Evolutionary conservation across 495 filamentous ascomycete species (phyloP).

Genomic region (Penicillium cinerascens): DNA sequence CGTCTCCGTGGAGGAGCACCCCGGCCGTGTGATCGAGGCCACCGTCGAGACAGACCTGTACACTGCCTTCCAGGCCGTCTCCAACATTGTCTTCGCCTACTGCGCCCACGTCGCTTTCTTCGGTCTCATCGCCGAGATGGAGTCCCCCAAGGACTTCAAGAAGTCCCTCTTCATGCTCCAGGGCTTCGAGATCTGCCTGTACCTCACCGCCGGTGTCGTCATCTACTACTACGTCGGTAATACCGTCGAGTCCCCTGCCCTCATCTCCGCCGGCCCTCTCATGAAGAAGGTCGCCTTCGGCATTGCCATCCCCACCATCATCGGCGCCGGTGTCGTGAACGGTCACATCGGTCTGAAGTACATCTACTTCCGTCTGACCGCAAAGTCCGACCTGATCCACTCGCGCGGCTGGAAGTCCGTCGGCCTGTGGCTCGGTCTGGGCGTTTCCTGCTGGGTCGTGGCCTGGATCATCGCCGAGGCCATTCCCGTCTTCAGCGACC

Average conservation of each 20-base stretch:
- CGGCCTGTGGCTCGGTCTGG: constrained; percentile 54
- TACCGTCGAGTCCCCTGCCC: constrained; percentile 64
- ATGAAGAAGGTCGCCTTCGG: constrained; percentile 76
- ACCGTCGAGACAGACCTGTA: constrained; percentile 31
- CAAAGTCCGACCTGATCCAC: constrained; percentile 51
- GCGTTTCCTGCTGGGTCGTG: constrained; percentile 53
- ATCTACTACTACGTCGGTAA: constrained; percentile 71
- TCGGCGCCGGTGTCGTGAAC: constrained; percentile 69
- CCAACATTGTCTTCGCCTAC: constrained; percentile 54
- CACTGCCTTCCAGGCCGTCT: constrained; percentile 42
- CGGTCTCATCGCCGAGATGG: constrained; percentile 74
- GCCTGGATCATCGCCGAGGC: constrained; percentile 68
- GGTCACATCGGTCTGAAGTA: constrained; percentile 60
- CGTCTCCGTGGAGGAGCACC: constrained; percentile 51
- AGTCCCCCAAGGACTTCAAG: constrained; percentile 60
- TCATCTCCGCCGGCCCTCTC: constrained; percentile 59
- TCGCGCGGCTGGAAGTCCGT: constrained; percentile 45
- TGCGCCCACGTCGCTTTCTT: constrained; percentile 72
- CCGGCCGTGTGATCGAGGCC: constrained; percentile 23
- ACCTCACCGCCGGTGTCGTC: constrained; percentile 62
- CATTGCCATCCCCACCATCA: constrained; percentile 69
- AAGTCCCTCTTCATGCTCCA: constrained; percentile 67
- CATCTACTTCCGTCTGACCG: constrained; percentile 60
- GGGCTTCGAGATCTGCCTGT: constrained; percentile 61
- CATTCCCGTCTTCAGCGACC: constrained; percentile 64